These are phyloP conservation scores for Ophiobolus disseminans DNA, from an alignment of 2,329 filamentous ascomycete species.

Conservation along the genomic window DNA sequence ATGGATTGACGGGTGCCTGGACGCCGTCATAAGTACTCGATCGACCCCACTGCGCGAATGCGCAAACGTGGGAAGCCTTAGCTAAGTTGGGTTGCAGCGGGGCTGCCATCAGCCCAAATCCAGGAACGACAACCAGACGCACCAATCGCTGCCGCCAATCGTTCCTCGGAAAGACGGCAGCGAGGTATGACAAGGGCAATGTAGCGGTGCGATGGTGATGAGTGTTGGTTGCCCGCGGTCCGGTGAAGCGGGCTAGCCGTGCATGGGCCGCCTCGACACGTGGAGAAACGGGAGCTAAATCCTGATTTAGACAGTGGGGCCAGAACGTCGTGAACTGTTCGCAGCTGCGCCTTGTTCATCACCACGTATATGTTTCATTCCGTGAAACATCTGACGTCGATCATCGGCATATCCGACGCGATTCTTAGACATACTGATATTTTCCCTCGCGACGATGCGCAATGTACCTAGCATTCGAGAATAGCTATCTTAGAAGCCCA, in stretches of 20 bases:
- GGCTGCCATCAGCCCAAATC: conserved; percentile 13
- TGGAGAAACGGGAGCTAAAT: conserved; percentile 8
- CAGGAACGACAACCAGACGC: conserved; percentile 13
- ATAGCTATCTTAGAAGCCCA: neutral
- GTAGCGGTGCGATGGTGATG: conserved; percentile 18
- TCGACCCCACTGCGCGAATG: conserved; percentile 20
- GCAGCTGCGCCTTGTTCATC: conserved; percentile 16
- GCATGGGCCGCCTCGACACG: conserved; percentile 1
- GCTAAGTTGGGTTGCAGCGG: conserved; percentile 11
- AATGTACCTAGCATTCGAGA: neutral
- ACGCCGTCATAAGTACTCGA: conserved; percentile 16
- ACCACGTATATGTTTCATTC: neutral
- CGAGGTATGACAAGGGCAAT: conserved; percentile 1
- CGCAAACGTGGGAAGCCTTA: conserved; percentile 25
- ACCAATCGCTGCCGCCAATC: neutral
- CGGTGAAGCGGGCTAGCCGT: conserved; percentile 6
- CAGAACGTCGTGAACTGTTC: neutral
- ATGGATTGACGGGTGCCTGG: conserved; percentile 13
- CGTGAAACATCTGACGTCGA: neutral
- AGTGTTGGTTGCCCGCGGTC: conserved; percentile 7
- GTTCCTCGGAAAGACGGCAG: conserved; percentile 8
- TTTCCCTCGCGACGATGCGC: neutral
- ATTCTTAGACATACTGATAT: neutral
- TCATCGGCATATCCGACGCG: neutral
- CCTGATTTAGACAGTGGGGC: conserved; percentile 5